phyloP scores from a whole-genome alignment of 2,329 filamentous ascomycete species.

The Fusarium sp. region DNA sequence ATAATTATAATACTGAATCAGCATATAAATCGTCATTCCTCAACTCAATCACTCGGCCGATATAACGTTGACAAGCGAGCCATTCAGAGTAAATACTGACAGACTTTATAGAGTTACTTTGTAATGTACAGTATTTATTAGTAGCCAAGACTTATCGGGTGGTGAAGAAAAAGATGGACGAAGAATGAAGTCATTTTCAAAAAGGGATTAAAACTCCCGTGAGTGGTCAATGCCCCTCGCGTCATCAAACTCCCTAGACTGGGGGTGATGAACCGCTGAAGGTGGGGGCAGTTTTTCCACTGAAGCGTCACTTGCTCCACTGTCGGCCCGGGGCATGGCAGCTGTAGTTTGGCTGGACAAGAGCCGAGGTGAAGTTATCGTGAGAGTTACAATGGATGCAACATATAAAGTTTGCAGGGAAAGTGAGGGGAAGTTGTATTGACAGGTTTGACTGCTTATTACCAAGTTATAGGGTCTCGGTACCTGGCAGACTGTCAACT shows the following conservation, averaged over 20 bases:
- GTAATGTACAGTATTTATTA: background rate
- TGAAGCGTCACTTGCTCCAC: slow-evolving; percentile 25
- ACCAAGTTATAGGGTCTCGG: background rate
- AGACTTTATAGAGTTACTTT: too few relatives aligned
- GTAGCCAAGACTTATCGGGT: slow-evolving; percentile 8
- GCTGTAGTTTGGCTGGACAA: background rate
- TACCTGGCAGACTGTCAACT: background rate
- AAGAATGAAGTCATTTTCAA: slow-evolving; percentile 25
- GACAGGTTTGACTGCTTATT: background rate
- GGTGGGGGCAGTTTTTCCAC: slow-evolving; percentile 6
- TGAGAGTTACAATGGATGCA: background rate
- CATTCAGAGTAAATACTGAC: background rate
- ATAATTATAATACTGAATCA: background rate
- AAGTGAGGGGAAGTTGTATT: background rate
- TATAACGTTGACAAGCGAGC: background rate
- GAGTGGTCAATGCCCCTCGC: slow-evolving; percentile 21
- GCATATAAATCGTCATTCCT: background rate
- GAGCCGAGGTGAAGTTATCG: background rate
- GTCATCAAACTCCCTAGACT: slow-evolving; percentile 18
- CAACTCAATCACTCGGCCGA: background rate
- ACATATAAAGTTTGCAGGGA: slow-evolving; percentile 14
- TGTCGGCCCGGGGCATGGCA: background rate
- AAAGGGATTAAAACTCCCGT: slow-evolving; percentile 1
- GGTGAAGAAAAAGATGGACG: slow-evolving; percentile 6
- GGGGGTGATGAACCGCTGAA: slow-evolving; percentile 20